A percentile compares a stretch with the other conserved stretches of the same genome.
These are phyloP conservation scores for Tylopilus subfusipes DNA, from an alignment of 768 basidiomycete genomes.

Conservation along the genomic window DNA sequence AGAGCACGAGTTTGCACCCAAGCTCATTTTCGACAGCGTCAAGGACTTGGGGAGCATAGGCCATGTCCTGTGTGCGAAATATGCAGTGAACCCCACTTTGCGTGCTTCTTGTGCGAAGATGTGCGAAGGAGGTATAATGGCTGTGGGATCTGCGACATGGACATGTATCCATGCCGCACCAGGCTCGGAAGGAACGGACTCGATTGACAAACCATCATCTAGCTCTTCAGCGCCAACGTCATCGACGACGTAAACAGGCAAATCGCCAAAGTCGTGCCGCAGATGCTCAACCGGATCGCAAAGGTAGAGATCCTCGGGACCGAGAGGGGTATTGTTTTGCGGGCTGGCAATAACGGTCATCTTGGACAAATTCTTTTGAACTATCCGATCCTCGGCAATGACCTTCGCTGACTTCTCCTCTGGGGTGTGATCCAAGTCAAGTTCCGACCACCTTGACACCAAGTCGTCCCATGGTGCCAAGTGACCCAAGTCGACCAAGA, in stretches of 20 bases:
- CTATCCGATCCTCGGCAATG: constrained; percentile 30
- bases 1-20: constrained; percentile 36
- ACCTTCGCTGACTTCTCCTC: constrained; percentile 31
- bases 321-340: constrained; percentile 37
- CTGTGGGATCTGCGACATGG: constrained; percentile 91
- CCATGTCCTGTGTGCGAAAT: constrained; percentile 60
- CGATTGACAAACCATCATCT: constrained; percentile 90
- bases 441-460: constrained; percentile 36
- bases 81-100: constrained; percentile 48
- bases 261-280: constrained; percentile 82
- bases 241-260: constrained; percentile 86
- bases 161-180: constrained; percentile 76
- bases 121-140: constrained; percentile 70
- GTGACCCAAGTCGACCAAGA: constrained; percentile 70
- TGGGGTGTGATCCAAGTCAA: constrained; percentile 26
- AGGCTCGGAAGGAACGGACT: constrained; percentile 57
- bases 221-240: constrained; percentile 76
- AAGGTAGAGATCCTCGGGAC: constrained; percentile 62
- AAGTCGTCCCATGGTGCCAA: constrained; percentile 80
- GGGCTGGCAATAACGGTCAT: background rate
- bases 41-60: constrained; percentile 71
- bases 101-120: constrained; percentile 56
- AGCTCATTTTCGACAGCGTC: constrained; percentile 47
- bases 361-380: constrained; percentile 18
- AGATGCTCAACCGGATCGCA: constrained; percentile 63